These are phyloP conservation scores for Boletus hoseneyae DNA, from an alignment of 1,284 basidiomycete species.

Conservation along the genomic window DNA sequence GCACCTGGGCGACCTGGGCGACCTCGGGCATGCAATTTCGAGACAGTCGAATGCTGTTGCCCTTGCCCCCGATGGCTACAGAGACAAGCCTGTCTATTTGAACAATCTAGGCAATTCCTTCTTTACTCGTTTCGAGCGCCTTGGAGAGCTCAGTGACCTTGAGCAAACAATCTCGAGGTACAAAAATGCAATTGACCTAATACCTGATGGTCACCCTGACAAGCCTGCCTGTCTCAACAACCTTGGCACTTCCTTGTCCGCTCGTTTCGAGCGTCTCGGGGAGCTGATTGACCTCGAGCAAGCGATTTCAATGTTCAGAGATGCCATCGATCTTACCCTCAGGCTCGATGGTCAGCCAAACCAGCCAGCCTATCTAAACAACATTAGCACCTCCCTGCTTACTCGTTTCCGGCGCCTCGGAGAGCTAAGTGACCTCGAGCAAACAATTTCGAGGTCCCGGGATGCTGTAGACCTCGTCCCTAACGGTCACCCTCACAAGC, in stretches of 20 bases:
- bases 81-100: background rate
- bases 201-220: background rate
- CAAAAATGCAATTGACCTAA: background rate
- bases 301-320: background rate
- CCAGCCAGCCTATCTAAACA: background rate
- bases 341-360: background rate
- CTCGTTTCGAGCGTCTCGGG: conserved; percentile 1
- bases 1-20: background rate
- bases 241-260: background rate
- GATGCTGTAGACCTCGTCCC: background rate
- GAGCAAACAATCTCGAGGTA: conserved; percentile 1
- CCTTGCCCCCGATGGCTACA: background rate
- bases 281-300: conserved; percentile 1
- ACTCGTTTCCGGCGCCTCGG: background rate
- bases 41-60: background rate
- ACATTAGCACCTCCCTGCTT: background rate
- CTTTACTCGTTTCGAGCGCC: conserved; percentile 1
- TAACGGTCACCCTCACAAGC: background rate
- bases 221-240: background rate
- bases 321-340: background rate
- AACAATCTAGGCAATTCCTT: conserved; percentile 1
- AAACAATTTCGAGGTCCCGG: background rate
- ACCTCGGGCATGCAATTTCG: conserved; percentile 1
- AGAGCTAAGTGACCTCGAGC: conserved; percentile 6
- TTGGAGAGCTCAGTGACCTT: conserved; percentile 1